Base-by-base conservation (phyloP, 2,329 filamentous ascomycete species). In the Diplodia corticola region DNA sequence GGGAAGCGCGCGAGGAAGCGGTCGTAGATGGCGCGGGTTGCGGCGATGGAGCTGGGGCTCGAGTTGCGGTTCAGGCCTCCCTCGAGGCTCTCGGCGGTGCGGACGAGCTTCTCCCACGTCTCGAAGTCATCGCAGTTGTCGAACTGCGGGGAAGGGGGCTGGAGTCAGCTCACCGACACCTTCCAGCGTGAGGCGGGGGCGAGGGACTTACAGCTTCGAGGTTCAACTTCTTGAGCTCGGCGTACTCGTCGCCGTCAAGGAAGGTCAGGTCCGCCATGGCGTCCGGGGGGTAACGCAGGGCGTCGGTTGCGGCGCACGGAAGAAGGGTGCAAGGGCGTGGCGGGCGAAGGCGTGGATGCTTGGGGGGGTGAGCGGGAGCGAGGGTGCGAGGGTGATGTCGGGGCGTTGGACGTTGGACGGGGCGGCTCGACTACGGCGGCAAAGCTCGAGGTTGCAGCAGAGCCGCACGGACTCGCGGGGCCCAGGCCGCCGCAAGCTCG, bases 61-160 rank as follows among this genome's bases (percentile, higher is more conserved):
- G 95, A 98, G 80, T 99, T 99, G 72, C 95, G 91, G 77, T 96
- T 97, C 69, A 99, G 86, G 66, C 94, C 95, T 68, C 93, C 94
- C 75, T 99, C 95, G 69, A 97, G 89, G 60, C 85, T 84, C 77
- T 97, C 92, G 70, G 90, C 91, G 59, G 89, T 88, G 72, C 89
- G 89, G 71, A 97, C 89, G 66, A 98, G 87, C 78, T 92, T 94
- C 80, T 98, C 94, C 95, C 95, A 99, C 68, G 87, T 86, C 73
- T 97, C 94, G 74, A 97, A 98, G 75, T 92, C 93, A 78, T 99
- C 95, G 13, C 92, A 86, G 71, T 97, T 91, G 67, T 85, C 84
- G 63, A 82, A 71, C 87, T 89, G 71, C 40, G 48, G 17, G n/a
- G 20, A 10, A 20, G 5, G 6, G 40, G 13, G 24, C 7, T 6